A percentile compares a stretch with the other conserved stretches of the same genome.
phyloP scores from a whole-genome alignment of 495 filamentous ascomycete species.

The Aspergillus leporis region DNA sequence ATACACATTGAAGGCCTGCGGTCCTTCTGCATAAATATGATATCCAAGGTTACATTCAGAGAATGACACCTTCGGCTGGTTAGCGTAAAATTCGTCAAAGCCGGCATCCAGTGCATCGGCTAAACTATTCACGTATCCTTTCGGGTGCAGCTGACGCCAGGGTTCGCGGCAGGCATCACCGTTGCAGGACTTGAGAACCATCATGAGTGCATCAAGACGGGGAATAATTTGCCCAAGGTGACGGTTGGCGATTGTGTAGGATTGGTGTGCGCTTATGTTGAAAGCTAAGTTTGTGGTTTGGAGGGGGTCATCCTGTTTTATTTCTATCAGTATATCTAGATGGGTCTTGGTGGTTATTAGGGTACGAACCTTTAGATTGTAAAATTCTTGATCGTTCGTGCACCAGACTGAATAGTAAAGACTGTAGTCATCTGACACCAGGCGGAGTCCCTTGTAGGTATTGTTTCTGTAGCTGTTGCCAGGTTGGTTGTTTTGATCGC shows the following conservation, averaged over 20 bases:
- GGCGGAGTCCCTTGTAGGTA: slow-evolving; percentile 61
- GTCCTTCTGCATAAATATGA: slow-evolving; percentile 59
- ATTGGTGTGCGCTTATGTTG: slow-evolving; percentile 17
- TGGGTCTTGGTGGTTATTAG: too few relatives aligned
- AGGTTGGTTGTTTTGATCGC: slow-evolving; percentile 18
- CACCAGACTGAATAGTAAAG: slow-evolving; percentile 64
- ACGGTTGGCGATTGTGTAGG: slow-evolving; percentile 26
- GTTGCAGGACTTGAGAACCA: slow-evolving; percentile 63
- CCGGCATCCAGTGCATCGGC: slow-evolving; percentile 41
- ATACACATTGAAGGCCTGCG: slow-evolving; percentile 41
- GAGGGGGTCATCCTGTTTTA: slow-evolving; percentile 49
- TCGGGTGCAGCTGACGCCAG: slow-evolving; percentile 57
- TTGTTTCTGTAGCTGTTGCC: slow-evolving; percentile 43
- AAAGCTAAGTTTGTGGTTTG: slow-evolving; percentile 54
- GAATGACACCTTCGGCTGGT: slow-evolving; percentile 54
- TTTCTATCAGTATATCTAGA: background rate
- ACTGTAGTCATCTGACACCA: slow-evolving; percentile 51
- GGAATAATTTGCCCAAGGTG: slow-evolving; percentile 39
- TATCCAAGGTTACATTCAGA: slow-evolving; percentile 60
- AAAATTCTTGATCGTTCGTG: slow-evolving; percentile 58
- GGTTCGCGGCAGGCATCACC: slow-evolving; percentile 51
- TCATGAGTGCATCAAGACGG: slow-evolving; percentile 57
- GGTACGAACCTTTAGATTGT: slow-evolving; percentile 48
- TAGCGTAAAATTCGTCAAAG: slow-evolving; percentile 60
- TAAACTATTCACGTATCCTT: slow-evolving; percentile 39